Evolutionary conservation across 164 flowering plant species (phyloP).

Genomic region (Brasenia schreberi): DNA sequence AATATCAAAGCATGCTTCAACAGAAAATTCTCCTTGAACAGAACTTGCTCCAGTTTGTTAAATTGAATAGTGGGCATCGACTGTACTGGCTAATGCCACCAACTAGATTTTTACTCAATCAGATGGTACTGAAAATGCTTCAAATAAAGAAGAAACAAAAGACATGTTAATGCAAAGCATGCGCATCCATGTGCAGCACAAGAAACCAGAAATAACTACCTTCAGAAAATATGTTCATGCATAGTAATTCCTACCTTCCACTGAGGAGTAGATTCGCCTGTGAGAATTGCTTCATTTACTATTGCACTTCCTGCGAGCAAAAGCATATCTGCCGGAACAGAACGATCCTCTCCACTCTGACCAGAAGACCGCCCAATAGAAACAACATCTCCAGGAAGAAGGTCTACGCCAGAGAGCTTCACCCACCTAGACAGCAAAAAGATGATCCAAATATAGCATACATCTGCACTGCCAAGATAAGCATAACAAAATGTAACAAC

Average conservation of each 20-base stretch:
- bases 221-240: no score
- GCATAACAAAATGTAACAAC: not conserved
- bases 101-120: no score
- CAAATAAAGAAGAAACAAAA: no score
- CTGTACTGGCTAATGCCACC: no score
- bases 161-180: no score
- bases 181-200: no score
- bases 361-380: constrained; percentile 85
- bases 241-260: constrained; percentile 61
- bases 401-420: constrained; percentile 78
- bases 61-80: no score
- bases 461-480: not conserved
- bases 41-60: no score
- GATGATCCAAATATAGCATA: not conserved
- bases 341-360: constrained; percentile 73
- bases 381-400: constrained; percentile 95
- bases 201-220: no score
- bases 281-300: constrained; percentile 96
- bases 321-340: constrained; percentile 98
- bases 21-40: no score
- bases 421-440: constrained; percentile 57
- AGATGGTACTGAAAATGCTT: no score
- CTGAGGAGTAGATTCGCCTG: constrained; percentile 99
- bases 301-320: constrained; percentile 93
- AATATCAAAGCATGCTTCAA: no score